These are phyloP conservation scores for Perkinsus marinus DNA, from an alignment of 169 alveolate species.

Conservation along the genomic window DNA sequence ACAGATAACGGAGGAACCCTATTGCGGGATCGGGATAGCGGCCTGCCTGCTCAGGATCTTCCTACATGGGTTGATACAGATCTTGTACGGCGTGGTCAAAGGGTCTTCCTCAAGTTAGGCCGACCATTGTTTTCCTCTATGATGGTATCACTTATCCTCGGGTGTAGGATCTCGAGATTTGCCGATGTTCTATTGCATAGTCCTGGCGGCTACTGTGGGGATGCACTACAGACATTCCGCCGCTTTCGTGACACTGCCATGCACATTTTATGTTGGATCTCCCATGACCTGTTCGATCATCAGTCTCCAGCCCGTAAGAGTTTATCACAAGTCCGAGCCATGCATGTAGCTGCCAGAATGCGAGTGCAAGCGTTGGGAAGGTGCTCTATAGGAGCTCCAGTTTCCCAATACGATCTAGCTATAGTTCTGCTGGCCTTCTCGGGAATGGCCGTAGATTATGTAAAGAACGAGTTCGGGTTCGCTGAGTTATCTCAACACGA, in stretches of 20 bases:
- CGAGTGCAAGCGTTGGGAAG: background rate
- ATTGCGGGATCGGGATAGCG: background rate
- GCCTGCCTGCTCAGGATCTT: background rate
- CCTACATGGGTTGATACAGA: background rate
- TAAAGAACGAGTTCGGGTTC: background rate
- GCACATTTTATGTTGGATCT: background rate
- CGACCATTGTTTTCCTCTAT: background rate
- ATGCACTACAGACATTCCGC: background rate
- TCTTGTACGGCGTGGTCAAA: background rate
- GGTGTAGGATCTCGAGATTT: background rate
- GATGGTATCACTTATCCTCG: background rate
- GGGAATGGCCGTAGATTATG: background rate
- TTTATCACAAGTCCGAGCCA: background rate
- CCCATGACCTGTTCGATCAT: background rate
- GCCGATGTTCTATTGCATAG: background rate
- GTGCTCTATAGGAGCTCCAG: background rate
- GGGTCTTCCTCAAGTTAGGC: background rate
- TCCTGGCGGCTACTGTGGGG: background rate
- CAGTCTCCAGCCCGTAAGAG: background rate
- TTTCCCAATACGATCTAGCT: background rate
- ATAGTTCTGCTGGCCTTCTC: background rate
- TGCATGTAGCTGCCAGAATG: background rate
- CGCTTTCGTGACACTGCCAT: background rate
- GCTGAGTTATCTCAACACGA: background rate
- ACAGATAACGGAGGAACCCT: background rate